Evolutionary conservation across 768 basidiomycete species (phyloP), one percentile per base, ranked within the genome.

Genomic region (Auricularia sp.): DNA sequence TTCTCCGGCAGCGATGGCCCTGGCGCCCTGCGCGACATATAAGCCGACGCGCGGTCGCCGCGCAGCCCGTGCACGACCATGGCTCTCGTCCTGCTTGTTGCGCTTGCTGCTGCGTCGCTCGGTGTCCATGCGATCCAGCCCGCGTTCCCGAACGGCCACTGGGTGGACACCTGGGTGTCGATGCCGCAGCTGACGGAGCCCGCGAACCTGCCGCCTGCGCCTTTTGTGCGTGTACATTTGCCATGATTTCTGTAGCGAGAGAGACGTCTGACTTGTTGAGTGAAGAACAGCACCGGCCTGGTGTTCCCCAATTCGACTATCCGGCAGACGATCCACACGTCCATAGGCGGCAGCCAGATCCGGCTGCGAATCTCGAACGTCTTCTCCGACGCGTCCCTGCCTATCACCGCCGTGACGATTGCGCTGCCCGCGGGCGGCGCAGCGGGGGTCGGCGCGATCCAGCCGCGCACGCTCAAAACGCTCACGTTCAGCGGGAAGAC

Each of bases 311-410:
- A 83, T 69, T 71, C 77, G 13, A 82, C 81, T 18, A 75, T 83
- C 65, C 79, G 82, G 0, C 81, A 82, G 69, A 82, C 81, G 2
- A 67, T 83, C 3, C 79, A 79, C 64, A 75, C 79, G 65, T 76
- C 80, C 6, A 69, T 78, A 62, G 77, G 74, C 24, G 77, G 75
- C 16, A 65, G 72, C 8, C 72, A 74, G 33, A 77, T 82, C 66
- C 79, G 81, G 34, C 61, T 83, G 21, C 76, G 78, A 36, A 73
- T 83, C 63, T 81, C 80, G 62, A 83, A 83, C 69, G 77, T 74
- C 14, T 83, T 83, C 65, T 81, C 81, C 3, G 69, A 71, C 1
- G 77, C 74, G 37, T 72, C 77, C 63, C 72, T 82, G 14, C 75
- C 75, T 45, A 80, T 82, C 63, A 80, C 78, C n/a, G 75, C 76